phyloP scores from a whole-genome alignment of 2,329 filamentous ascomycete species.

The Hypocrella siamensis region DNA sequence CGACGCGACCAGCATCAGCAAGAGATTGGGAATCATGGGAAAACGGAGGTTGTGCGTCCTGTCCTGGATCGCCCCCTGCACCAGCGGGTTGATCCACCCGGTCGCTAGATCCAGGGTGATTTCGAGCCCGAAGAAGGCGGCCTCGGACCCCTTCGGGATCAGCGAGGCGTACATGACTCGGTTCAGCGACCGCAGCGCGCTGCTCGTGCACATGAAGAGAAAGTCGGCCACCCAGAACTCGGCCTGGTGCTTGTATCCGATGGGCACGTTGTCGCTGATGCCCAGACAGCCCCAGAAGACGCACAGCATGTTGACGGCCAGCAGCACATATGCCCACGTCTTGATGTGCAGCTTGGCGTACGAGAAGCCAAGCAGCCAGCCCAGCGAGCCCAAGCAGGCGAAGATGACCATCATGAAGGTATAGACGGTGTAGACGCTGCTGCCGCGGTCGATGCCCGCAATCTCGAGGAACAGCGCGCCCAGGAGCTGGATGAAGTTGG shows the following conservation, averaged over 20 bases:
- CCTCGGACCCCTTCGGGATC: conserved; percentile 8
- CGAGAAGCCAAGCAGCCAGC: conserved; percentile 6
- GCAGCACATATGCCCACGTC: conserved; percentile 7
- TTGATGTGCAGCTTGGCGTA: conserved; percentile 5
- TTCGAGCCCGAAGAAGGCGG: conserved; percentile 7
- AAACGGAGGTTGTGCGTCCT: conserved; percentile 8
- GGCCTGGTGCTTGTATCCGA: conserved; percentile 8
- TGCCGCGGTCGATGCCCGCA: conserved; percentile 6
- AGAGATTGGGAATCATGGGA: conserved; percentile 8
- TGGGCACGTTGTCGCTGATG: conserved; percentile 4
- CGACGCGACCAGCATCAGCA: conserved; percentile 6
- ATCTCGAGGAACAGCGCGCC: conserved; percentile 7
- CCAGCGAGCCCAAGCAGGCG: conserved; percentile 6
- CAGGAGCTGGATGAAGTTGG: conserved; percentile 6
- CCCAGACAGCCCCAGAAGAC: conserved; percentile 8
- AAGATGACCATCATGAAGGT: conserved; percentile 7
- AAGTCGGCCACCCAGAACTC: conserved; percentile 7
- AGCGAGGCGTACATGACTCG: conserved; percentile 7
- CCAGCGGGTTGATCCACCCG: conserved; percentile 8
- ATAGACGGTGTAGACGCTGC: conserved; percentile 7
- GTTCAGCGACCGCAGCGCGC: conserved; percentile 7
- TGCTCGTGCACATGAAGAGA: conserved; percentile 8
- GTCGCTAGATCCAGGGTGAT: conserved; percentile 8
- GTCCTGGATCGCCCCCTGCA: conserved; percentile 7
- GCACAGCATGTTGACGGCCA: conserved; percentile 6